Evolutionary conservation across 176 grass and related monocot genomes (phyloP).

Genomic region (maize (Zea mays)): Zm-B73-REFERENCE-NAM-5.0 NC_050096.1:116995001-116995500

Average conservation of each 20-base stretch:
- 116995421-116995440: slow-evolving; percentile 57
- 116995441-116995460: slow-evolving; percentile 69
- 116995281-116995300: neutral
- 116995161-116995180: slow-evolving; percentile 49
- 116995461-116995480: slow-evolving; percentile 40
- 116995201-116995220: no score
- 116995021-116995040: slow-evolving; percentile 2
- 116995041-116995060: slow-evolving; percentile 52
- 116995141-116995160: slow-evolving; percentile 54
- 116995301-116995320: slow-evolving; percentile 48
- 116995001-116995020: neutral
- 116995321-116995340: slow-evolving; percentile 40
- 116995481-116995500: slow-evolving; percentile 45
- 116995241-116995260: neutral
- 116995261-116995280: no score
- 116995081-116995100: slow-evolving; percentile 47
- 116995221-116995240: no score
- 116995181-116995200: slow-evolving; percentile 46
- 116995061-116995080: slow-evolving; percentile 13
- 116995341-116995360: slow-evolving; percentile 44
- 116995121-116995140: slow-evolving; percentile 54
- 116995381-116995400: slow-evolving; percentile 44
- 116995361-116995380: slow-evolving; percentile 45
- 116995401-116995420: slow-evolving; percentile 49
- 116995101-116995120: slow-evolving; percentile 41